Base-by-base conservation (phyloP, 441 rosid genomes). In the Pelargonium fulgidum region DNA sequence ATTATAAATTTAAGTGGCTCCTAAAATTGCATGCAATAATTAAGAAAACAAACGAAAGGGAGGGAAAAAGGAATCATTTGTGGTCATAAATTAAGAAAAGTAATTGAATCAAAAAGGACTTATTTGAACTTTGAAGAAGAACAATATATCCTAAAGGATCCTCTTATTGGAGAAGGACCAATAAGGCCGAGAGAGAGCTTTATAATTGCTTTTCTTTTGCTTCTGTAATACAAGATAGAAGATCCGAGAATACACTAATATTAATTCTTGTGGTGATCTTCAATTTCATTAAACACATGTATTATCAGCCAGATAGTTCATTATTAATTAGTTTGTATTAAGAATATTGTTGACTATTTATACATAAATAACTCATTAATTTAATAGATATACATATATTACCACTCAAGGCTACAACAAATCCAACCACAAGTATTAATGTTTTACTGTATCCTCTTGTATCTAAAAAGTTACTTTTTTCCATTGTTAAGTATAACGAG, bases 71-170 rank as follows among this genome's bases (percentile, higher is more conserved):
- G 58, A 52, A 52, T 52, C 14, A 52, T 52, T 14, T 52, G 58
- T 52, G 58, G 58, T 52, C 58, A 52, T 52, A 52, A 52, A 52
- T 52, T 52, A 52, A 14, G 19, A 52, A 52, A 52, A 52, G 58
- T 52, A 52, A 52, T 52, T 45, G 58, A 52, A 52, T 52, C 58
- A 52, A 52, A 52, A 52, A 52, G 58, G 14, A 52, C 16, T 3
- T 52, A 52, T 52, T 52, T 52, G 17, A 52, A 52, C 58, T 52
- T 52, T 52, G 20, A 52, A 7, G 58, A 52, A 52, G 58, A 52
- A 14, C 58, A 52, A 52, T n/a, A 52, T 52, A 14, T 52, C 52
- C 52, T 45, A 45, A 45, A 45, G 52, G 52, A 45, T 33, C 52
- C 12, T 45, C 58, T n/a, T 52, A 52, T 52, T 52, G 58, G 16